A percentile compares a stretch with the other conserved stretches of the same genome.
These are phyloP conservation scores for Macrophomina pseudophaseolina DNA, from an alignment of 2,329 filamentous ascomycete species.

Conservation along the genomic window DNA sequence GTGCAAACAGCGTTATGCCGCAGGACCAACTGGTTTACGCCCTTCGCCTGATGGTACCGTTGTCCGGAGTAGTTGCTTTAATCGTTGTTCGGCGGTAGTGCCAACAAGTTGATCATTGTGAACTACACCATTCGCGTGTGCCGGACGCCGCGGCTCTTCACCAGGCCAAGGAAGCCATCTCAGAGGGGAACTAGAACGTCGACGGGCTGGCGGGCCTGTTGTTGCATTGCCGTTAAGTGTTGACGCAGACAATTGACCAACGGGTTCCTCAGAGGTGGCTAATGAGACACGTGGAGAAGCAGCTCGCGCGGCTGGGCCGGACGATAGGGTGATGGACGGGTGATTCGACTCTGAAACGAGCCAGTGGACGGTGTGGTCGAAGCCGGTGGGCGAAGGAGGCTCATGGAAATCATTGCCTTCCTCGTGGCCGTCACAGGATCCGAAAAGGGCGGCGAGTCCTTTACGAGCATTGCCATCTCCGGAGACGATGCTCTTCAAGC, in stretches of 20 bases:
- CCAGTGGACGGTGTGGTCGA: constrained; percentile 10
- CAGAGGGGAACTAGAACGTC: background rate
- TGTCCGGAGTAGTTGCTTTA: constrained; percentile 16
- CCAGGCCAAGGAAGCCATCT: constrained; percentile 21
- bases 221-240: background rate
- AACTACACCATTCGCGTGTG: background rate
- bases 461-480: constrained; percentile 21
- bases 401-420: constrained; percentile 3
- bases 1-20: background rate
- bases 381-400: background rate
- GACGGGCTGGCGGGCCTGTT: background rate
- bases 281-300: constrained; percentile 23
- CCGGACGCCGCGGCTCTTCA: background rate
- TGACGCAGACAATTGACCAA: background rate
- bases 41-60: background rate
- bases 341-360: constrained; percentile 3
- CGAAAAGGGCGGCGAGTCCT: constrained; percentile 24
- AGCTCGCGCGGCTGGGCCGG: constrained; percentile 16
- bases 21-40: background rate
- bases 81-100: constrained; percentile 3
- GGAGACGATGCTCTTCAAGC: constrained; percentile 31
- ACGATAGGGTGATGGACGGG: constrained; percentile 14
- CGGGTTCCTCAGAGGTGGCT: constrained; percentile 17
- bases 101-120: background rate
- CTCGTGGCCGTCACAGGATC: background rate